phyloP scores from a whole-genome alignment of 352 stramenopile species.

The Globisporangium spiculum region DNA sequence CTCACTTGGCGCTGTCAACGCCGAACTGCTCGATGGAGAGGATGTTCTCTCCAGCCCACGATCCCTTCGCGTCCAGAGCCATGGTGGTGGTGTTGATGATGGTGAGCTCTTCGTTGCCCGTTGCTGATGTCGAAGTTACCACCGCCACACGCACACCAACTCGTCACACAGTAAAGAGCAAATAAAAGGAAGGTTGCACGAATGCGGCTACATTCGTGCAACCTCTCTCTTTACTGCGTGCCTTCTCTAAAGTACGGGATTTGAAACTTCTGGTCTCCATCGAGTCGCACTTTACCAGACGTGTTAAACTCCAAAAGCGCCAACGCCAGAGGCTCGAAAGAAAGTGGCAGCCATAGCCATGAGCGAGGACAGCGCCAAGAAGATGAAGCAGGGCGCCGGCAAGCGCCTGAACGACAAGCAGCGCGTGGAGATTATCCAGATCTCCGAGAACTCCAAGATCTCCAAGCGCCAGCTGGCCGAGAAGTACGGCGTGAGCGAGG shows the following conservation, averaged over 20 bases:
- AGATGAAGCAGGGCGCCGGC: conserved; percentile 60
- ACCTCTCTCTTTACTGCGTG: neutral
- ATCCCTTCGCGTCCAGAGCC: conserved; percentile 53
- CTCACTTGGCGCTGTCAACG: conserved; percentile 67
- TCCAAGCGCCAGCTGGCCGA: conserved; percentile 76
- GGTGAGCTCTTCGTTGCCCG: conserved; percentile 12
- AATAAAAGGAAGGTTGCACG: too few species aligned
- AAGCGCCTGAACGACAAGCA: conserved; percentile 81
- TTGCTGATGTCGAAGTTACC: conserved; percentile 10
- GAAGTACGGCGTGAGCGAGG: conserved; percentile 76
- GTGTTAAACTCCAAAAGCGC: neutral
- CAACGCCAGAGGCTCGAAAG: neutral
- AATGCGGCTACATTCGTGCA: neutral
- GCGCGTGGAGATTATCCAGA: conserved; percentile 83
- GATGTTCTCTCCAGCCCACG: conserved; percentile 73
- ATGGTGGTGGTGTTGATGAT: conserved; percentile 12
- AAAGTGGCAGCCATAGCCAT: conserved; percentile 5
- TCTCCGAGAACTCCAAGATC: conserved; percentile 72
- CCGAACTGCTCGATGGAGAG: conserved; percentile 80
- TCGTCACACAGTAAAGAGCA: neutral
- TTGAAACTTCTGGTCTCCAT: neutral
- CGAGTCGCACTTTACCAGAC: neutral
- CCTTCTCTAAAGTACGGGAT: neutral
- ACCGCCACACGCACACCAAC: neutral
- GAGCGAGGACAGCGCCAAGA: conserved; percentile 46